Evolutionary conservation across 116 monocot genomes (phyloP).

Genomic region (Trichopus zeylanicus): DNA sequence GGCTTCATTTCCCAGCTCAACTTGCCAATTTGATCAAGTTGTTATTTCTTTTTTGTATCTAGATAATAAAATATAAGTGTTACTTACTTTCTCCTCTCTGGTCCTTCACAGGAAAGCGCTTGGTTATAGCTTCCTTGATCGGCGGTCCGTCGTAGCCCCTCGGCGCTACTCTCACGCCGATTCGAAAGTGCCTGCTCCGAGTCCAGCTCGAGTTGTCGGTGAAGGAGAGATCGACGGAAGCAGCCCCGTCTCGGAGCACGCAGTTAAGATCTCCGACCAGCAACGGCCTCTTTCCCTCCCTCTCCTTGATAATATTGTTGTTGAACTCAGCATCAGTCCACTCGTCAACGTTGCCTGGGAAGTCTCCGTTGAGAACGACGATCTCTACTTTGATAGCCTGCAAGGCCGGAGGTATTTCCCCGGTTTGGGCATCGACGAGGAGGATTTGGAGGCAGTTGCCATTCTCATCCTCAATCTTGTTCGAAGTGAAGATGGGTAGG

Average conservation of each 20-base stretch:
- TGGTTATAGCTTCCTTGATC: conserved; percentile 53
- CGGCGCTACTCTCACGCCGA: conserved; percentile 34
- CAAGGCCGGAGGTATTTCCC: too few relatives aligned
- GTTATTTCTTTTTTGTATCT: not conserved
- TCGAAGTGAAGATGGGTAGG: too few relatives aligned
- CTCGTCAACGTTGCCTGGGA: conserved; percentile 31
- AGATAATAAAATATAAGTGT: not conserved
- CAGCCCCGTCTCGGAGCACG: conserved; percentile 27
- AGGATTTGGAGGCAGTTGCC: too few relatives aligned
- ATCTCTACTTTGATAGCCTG: too few relatives aligned
- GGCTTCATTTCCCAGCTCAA: not conserved
- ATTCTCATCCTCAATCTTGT: too few relatives aligned
- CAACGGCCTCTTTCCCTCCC: conserved; percentile 84
- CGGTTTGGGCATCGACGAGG: too few relatives aligned
- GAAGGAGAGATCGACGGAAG: conserved; percentile 37
- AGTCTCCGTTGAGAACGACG: too few relatives aligned
- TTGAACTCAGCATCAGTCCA: conserved; percentile 83
- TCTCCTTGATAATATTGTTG: conserved; percentile 65
- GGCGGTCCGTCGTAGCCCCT: conserved; percentile 18
- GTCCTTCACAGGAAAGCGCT: conserved; percentile 51
- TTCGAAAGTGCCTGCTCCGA: conserved; percentile 47
- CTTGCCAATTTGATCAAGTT: not conserved
- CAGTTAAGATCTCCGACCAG: conserved; percentile 32
- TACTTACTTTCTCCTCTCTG: conserved; percentile 76
- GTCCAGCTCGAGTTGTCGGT: conserved; percentile 82